Base-by-base conservation (phyloP, 371 early-diverging fungal genomes). In the Amoeboaphelidium occidentale region DNA sequence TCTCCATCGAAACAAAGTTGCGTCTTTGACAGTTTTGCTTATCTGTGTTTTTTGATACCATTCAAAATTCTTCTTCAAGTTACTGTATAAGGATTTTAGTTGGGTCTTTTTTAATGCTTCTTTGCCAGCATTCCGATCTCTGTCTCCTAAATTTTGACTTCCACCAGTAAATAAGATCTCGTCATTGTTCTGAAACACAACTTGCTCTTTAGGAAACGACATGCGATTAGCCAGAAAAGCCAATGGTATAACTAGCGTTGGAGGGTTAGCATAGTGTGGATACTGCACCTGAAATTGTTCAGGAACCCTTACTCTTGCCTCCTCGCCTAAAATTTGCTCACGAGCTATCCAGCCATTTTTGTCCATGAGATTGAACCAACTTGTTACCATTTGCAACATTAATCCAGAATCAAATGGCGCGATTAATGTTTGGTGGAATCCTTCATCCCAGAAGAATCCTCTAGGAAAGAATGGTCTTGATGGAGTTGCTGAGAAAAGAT, bases 361-460 rank as follows among this genome's bases (percentile, higher is more conserved):
- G 50, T 90, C 87, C 58, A 88, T 86, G 50, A 76, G 58, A 14
- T 64, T 54, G 25, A 72, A 65, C 94, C 92, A 93, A 54, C 74
- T 73, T 28, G 69, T 65, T 41, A 91, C 66, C 14, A 90, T 73
- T 27, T 84, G 80, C 28, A 86, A 22, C 1, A 13, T 41, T 14
- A 0, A 1, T n/a, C 23, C 4, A 32, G 10, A 25, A 53, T 93
- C 89, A 83, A 85, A 93, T 48, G 70, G 69, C 0, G 81, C 79
- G 49, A 93, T 68, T 17, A 93, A 52, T 1, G 81, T 64, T 55
- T 84, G 79, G 51, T 89, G 89, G 63, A 91, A 93, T 0, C 94
- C 94, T 62, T 88, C 88, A 57, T 93, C 94, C 84, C 94, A 93
- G 32, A 84, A 69, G 52, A 93, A 93, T 4, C 94, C 94, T 22